Base-by-base conservation (phyloP, 768 basidiomycete species). In the Pleurotus eryngii region DNA sequence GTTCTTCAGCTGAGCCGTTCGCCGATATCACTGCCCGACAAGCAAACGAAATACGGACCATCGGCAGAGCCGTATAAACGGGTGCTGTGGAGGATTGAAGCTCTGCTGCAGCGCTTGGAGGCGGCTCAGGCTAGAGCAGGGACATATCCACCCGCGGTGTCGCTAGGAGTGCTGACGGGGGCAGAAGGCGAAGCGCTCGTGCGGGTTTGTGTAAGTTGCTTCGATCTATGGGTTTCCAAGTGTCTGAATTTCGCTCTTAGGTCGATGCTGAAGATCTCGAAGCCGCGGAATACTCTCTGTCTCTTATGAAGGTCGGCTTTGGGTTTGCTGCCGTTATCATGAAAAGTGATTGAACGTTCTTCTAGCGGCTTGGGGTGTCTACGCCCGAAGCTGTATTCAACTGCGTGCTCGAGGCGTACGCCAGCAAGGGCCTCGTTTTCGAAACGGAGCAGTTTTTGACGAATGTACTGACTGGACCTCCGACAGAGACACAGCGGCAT, bases 401-500 rank as follows among this genome's bases (percentile, higher is more conserved):
- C 17, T 61, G 65, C 0, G 66, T 87, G 1, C 71, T 92, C 49
- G 71, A 72, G 46, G 63, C 78, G 11, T 79, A 85, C 62, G 81
- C 85, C 0, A 61, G 64, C 3, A 61, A 62, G 5, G 83, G 84
- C 0, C 73, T 85, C 58, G 62, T 77, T 9, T 65, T 63, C 27
- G 75, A 72, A 7, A 69, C 80, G 0, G 85, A 90, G 57, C 60
- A 67, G 2, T 67, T 81, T 26, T 64, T 86, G 8, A 61, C 72
- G 18, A 71, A 69, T 8, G 75, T 76, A 50, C 58, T 81, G 1
- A 67, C 72, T 55, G 74, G 60, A 8, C 53, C 67, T 9, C 84
- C 81, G 26, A 83, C 79, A 0, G 80, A 81, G 38, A 66, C 59
- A 15, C 88, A 90, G 61, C 82, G 84, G 2, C 84, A 92, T 63